Evolutionary conservation across 2,329 filamentous ascomycete genomes (phyloP).

Genomic region (Emmonsia crescens): DNA sequence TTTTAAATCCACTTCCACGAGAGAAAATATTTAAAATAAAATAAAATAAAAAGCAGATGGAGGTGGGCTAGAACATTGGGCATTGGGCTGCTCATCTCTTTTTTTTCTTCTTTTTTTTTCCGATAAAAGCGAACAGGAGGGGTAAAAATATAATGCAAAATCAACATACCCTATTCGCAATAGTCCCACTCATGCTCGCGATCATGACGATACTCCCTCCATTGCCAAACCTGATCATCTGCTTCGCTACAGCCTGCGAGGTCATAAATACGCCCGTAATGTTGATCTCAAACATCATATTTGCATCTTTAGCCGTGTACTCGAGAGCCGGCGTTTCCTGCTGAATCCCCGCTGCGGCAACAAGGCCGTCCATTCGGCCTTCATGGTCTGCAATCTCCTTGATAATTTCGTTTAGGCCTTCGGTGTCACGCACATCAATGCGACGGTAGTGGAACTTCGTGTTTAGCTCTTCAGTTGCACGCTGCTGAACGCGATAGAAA

Average conservation of each 20-base stretch:
- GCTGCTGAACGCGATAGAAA: conserved; percentile 55
- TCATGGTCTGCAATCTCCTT: conserved; percentile 57
- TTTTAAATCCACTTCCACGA: background rate
- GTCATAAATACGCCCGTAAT: conserved; percentile 54
- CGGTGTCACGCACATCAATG: conserved; percentile 67
- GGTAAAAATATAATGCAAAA: too few species aligned
- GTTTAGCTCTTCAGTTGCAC: conserved; percentile 53
- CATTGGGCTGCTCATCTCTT: background rate
- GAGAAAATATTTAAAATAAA: background rate
- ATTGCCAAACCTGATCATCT: conserved; percentile 41
- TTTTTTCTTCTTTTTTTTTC: background rate
- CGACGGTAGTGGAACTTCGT: conserved; percentile 63
- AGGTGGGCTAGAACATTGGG: background rate
- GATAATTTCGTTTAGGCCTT: conserved; percentile 55
- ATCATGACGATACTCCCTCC: conserved; percentile 53
- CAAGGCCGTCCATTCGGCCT: conserved; percentile 66
- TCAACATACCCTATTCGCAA: conserved; percentile 44
- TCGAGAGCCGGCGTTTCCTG: conserved; percentile 76
- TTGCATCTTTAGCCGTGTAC: conserved; percentile 53
- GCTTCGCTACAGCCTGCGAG: conserved; percentile 47
- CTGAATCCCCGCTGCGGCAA: conserved; percentile 62
- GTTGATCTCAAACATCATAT: conserved; percentile 53
- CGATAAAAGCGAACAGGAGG: background rate
- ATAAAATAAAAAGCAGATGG: background rate
- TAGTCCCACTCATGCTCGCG: conserved; percentile 51